Base-by-base conservation (phyloP, 1,284 basidiomycete genomes). In the Exobasidium rhododendri region DNA sequence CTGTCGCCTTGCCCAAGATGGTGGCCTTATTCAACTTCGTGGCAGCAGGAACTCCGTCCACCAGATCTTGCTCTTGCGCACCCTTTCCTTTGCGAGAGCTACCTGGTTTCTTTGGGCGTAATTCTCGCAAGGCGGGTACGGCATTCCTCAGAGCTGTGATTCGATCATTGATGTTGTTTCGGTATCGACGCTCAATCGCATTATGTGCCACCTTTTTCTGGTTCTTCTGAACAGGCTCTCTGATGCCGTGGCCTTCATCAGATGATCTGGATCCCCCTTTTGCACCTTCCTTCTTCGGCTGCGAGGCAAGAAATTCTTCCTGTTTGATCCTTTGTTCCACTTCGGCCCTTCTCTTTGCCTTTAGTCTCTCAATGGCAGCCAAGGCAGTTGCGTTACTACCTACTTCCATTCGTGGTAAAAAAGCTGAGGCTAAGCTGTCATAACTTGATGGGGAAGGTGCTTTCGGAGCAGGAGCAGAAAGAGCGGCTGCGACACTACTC, bases 121-220 rank as follows among this genome's bases (percentile, higher is more conserved):
- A 67, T 60, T 77, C 75, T 30, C 70, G 86, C 35, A 92, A 83
- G 0, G 90, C 91, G 1, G 90, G 90, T 1, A 92, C 90, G 10
- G 90, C 88, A 73, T 87, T 85, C 60, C 89, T 87, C 46, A 78
- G 71, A n/a, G 73, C 71, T 14, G 75, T 70, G 44, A 78, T 77
- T 35, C 76, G 69, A 61, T 77, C 76, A 58, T 78, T 78, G 58
- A 78, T 78, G 61, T 78, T 78, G 71, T 76, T 78, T 30, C 76
- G 74, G 40, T 78, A 78, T 13, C 75, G 67, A 17, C 76, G 65
- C 57, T 78, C 76, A 58, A 78, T 78, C 30, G 73, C 76, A 56
- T 78, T 78, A 63, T 78, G 76, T 0, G 76, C 74, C 0, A 75
- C 72, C 59, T 78, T 78, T 22, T 74, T 74, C 54, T 60, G 58